phyloP scores from a whole-genome alignment of 2,329 filamentous ascomycete genomes.

The Ophiostoma australiae region DNA sequence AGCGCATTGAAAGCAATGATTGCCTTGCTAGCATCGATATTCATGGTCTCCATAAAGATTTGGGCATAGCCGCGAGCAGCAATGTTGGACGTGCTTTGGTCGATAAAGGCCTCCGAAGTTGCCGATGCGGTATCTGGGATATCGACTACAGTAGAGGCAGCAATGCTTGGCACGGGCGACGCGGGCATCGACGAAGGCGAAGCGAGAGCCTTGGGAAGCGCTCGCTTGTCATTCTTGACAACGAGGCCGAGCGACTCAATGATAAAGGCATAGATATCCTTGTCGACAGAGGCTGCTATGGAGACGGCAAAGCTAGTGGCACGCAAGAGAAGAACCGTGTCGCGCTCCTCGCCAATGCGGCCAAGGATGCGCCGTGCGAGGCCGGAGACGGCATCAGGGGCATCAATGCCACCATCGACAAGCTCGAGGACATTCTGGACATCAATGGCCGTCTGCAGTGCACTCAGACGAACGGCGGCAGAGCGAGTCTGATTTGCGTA shows the following conservation, averaged over 20 bases:
- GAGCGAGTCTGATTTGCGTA: constrained; percentile 58
- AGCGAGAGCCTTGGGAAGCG: constrained; percentile 32
- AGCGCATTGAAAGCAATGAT: constrained; percentile 58
- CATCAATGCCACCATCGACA: constrained; percentile 43
- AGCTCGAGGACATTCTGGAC: constrained; percentile 56
- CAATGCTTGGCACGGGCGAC: background rate
- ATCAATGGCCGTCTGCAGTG: constrained; percentile 56
- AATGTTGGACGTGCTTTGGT: constrained; percentile 61
- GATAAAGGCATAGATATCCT: constrained; percentile 55
- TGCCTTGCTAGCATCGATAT: constrained; percentile 60
- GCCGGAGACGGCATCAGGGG: constrained; percentile 53
- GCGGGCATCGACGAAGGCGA: background rate
- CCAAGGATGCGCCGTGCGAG: constrained; percentile 59
- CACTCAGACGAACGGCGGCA: constrained; percentile 56
- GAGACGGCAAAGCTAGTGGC: constrained; percentile 60
- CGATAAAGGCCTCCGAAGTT: constrained; percentile 26
- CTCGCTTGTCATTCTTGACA: constrained; percentile 46
- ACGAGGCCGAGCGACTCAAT: constrained; percentile 49
- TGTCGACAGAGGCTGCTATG: constrained; percentile 56
- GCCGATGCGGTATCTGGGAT: constrained; percentile 28
- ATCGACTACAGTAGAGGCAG: background rate
- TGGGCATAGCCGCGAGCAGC: constrained; percentile 66
- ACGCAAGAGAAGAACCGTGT: constrained; percentile 60
- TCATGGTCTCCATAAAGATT: constrained; percentile 69
- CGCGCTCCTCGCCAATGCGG: constrained; percentile 57